Base-by-base conservation (phyloP, 495 filamentous ascomycete species). In the Hypoxylon trugodes region DNA sequence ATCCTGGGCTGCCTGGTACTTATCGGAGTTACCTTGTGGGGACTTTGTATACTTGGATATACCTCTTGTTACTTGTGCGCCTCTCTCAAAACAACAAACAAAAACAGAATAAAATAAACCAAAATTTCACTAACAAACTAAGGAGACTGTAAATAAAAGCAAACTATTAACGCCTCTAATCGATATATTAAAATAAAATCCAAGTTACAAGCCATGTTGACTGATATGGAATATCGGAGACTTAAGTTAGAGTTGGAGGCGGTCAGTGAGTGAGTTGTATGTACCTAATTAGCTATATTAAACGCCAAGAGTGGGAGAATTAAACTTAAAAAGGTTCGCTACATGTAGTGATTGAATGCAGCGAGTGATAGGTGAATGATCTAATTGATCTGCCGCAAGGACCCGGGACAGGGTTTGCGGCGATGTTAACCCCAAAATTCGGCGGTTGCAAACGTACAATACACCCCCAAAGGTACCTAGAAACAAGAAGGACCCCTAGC, bases 351-450 rank as follows among this genome's bases (percentile, higher is more conserved):
- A 58, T 19, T 45, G 43, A 56, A 60, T 40, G 22, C 45, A 54
- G 54, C 54, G 6, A 65, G 43, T 48, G 9, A 47, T 10, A 46
- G 42, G 37, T 10, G 40, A 65, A 40, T 65, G 48, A 59, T 65
- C 41, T 43, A 50, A 54, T 16, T 65, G 62, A 61, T 66, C 57
- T 57, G 38, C 63, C 33, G 56, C 63, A 61, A 61, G 51, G 57
- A 32, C 46, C 55, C 6, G 42, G 57, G 57, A 56, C 45, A 61
- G 43, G 56, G 56, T 60, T 52, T 48, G 38, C 41, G 47, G 46
- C 54, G 54, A n/a, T 59, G 55, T 54, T 13, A 55, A 54, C 24
- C 33, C 25, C n/a, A n/a, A 48, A 57, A 56, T 33, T 54, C 36
- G 36, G 37, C 55, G 16, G 41, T 53, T 41, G 58, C 38, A 61